These are phyloP conservation scores for Calocera viscosa DNA, from an alignment of 768 basidiomycete genomes.

Conservation along the genomic window DNA sequence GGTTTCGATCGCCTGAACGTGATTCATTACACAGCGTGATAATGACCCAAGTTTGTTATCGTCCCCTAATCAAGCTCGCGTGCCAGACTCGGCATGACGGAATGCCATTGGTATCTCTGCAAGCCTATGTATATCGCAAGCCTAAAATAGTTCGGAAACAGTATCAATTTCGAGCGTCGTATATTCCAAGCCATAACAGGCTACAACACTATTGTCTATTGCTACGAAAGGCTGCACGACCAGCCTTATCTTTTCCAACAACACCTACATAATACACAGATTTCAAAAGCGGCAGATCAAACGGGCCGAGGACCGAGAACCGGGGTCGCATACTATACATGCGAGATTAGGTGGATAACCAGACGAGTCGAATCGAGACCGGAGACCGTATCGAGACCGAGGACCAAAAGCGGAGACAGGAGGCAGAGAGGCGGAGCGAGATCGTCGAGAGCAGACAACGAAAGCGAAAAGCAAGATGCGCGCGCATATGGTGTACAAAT, in stretches of 20 bases:
- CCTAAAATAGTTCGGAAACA: too few relatives aligned
- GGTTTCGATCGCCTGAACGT: too few relatives aligned
- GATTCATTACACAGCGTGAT: too few relatives aligned
- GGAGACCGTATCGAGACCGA: background rate
- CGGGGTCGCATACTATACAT: background rate
- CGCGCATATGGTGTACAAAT: background rate
- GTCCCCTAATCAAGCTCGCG: too few relatives aligned
- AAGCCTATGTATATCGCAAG: too few relatives aligned
- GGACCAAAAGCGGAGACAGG: background rate
- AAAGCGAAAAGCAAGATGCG: background rate
- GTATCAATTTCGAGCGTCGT: too few relatives aligned
- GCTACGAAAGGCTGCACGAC: background rate
- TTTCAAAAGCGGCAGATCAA: background rate
- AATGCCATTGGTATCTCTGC: too few relatives aligned
- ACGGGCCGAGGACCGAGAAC: background rate
- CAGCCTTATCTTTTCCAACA: background rate
- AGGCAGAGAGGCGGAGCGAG: background rate
- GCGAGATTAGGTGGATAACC: background rate
- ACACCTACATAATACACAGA: slow-evolving; percentile 8
- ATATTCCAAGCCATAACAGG: background rate
- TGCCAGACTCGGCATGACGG: too few relatives aligned
- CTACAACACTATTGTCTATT: background rate
- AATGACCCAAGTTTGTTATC: too few relatives aligned
- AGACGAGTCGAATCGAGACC: background rate
- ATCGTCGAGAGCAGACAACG: background rate